phyloP scores from a whole-genome alignment of 1,284 basidiomycete species.

The Fomes fomentarius region DNA sequence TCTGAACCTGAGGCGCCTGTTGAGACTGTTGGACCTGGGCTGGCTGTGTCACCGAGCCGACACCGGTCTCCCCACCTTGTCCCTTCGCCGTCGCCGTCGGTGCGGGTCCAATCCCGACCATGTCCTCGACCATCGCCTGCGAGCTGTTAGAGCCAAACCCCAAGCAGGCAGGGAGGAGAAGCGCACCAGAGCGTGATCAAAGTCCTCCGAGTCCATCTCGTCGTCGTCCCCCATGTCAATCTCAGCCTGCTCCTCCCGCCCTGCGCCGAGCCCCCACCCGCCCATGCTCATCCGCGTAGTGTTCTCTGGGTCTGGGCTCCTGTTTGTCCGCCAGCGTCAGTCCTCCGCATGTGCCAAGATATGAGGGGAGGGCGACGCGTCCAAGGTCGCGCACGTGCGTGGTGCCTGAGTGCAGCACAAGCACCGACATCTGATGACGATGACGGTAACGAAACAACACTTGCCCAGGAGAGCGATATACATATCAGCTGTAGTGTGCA shows the following conservation, averaged over 20 bases:
- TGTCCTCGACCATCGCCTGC: constrained; percentile 12
- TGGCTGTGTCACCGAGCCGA: too few relatives aligned
- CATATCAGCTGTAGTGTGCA: too few relatives aligned
- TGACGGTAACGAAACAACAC: too few relatives aligned
- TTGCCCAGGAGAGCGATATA: too few relatives aligned
- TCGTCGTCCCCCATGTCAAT: constrained; percentile 23
- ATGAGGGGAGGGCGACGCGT: not conserved
- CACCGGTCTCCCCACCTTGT: not conserved
- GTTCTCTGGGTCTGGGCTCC: constrained; percentile 52
- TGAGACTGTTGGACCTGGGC: too few relatives aligned
- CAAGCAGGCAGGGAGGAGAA: constrained; percentile 14
- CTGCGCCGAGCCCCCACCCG: constrained; percentile 69
- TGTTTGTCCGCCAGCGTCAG: constrained; percentile 16
- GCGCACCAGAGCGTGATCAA: constrained; percentile 63
- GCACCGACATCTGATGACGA: too few relatives aligned
- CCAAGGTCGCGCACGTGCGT: too few relatives aligned
- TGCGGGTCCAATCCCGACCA: constrained; percentile 2
- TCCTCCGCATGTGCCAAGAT: too few relatives aligned
- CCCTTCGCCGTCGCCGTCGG: not conserved
- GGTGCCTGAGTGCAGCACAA: too few relatives aligned
- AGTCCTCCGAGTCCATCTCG: constrained; percentile 51
- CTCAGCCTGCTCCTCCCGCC: constrained; percentile 47
- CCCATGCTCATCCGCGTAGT: constrained; percentile 48
- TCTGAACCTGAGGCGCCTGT: too few relatives aligned
- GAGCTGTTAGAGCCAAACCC: not conserved